Evolutionary conservation across 2,329 filamentous ascomycete species (phyloP), one percentile per base, ranked within the genome.

Genomic region (Colletotrichum tropicale): DNA sequence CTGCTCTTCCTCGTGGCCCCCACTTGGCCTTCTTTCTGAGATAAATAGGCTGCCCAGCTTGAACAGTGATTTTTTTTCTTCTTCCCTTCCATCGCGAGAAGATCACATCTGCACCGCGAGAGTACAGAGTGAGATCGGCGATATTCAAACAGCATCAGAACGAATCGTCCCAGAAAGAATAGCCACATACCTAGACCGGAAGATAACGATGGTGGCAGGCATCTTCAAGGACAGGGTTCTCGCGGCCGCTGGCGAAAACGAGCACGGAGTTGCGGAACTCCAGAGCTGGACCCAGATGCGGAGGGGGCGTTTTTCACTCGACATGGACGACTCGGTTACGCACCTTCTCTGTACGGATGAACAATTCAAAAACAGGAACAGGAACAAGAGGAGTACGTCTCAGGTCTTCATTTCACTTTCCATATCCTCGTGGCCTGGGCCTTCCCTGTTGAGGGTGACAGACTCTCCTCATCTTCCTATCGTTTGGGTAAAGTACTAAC

Each of bases 271-370:
- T 4, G 86, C 89, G 2, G 90, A 94, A 56, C 88, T 97, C 43
- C 88, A 88, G 43, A 86, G 86, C 52, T 98, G 95, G 94, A 88
- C 95, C 12, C 85, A 86, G 6, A 81, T 86, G 6, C 91, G 94
- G 74, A 92, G 91, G 8, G 95, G 94, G 2, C 82, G 73, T 2
- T 93, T 92, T 81, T 84, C 86, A 0, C 81, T 86, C 2, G 84
- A 87, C 1, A 84, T 95, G 21, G 87, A 87, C 30, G 81, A 87
- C 0, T 80, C 86, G 0, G 91, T 93, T 12, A 98, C 95, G 0
- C 95, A 98, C 83, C 85, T 98, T 0, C 88, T 98, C 26, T 91
- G 92, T 70, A 91, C 91, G 0, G 86, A 89, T 66, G 88, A 91
- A 38, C 90, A 93, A 18, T 96, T 91, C 83, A 88, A 89, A 76